These are phyloP conservation scores for Protomyces lactucae-debilis DNA, from an alignment of 1,139 yeast genomes.

Conservation along the genomic window DNA sequence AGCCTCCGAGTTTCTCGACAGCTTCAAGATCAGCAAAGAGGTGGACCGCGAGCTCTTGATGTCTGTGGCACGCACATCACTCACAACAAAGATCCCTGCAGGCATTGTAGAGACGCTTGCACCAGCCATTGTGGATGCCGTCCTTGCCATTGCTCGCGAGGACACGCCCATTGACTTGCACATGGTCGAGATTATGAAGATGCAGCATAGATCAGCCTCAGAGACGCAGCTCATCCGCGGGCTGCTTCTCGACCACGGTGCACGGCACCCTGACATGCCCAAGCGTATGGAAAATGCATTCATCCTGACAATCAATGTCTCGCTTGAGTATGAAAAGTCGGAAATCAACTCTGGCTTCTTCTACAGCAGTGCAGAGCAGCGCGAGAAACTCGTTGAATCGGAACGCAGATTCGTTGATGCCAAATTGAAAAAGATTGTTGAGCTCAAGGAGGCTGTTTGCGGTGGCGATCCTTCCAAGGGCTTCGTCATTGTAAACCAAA, in stretches of 20 bases:
- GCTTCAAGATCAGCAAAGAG: constrained; percentile 47
- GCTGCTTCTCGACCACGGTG: constrained; percentile 94
- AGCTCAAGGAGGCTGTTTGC: constrained; percentile 86
- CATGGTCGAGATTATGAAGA: constrained; percentile 97
- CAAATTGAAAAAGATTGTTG: constrained; percentile 83
- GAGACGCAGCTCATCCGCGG: constrained; percentile 84
- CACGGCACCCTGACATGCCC: constrained; percentile 99
- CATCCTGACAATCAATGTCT: constrained; percentile 83
- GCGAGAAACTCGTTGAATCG: constrained; percentile 88
- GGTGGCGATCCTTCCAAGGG: constrained; percentile 67
- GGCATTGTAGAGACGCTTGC: constrained; percentile 76
- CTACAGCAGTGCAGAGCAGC: constrained; percentile 91
- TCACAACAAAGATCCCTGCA: constrained; percentile 74
- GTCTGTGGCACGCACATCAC: constrained; percentile 86
- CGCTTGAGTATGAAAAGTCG: constrained; percentile 94
- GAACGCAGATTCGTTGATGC: constrained; percentile 95
- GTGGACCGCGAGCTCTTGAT: constrained; percentile 80
- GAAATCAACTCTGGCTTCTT: constrained; percentile 96
- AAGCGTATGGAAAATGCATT: constrained; percentile 75
- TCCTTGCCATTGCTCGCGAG: constrained; percentile 60
- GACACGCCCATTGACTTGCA: constrained; percentile 69
- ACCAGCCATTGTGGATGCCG: constrained; percentile 96
- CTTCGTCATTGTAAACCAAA: constrained; percentile 94
- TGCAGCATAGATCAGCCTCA: constrained; percentile 86
- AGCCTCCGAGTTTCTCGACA: constrained; percentile 58